These are phyloP conservation scores for Colletotrichum karsti DNA, from an alignment of 2,329 filamentous ascomycete species.

Conservation along the genomic window DNA sequence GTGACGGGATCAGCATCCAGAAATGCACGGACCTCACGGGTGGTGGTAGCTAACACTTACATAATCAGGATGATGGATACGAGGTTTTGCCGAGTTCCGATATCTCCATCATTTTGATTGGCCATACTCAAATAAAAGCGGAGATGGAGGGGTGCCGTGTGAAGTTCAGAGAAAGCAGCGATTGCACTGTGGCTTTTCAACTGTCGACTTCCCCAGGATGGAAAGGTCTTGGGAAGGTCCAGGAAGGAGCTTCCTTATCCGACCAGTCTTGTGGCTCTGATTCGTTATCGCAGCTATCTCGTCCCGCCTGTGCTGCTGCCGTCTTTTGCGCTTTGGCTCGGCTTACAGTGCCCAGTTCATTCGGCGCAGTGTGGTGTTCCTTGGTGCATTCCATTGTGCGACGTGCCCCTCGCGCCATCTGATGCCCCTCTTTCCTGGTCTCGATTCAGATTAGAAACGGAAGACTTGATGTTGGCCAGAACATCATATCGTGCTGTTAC, in stretches of 20 bases:
- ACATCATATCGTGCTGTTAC: not conserved
- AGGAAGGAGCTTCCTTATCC: slow-evolving; percentile 25
- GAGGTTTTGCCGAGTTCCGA: not conserved
- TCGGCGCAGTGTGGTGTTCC: not conserved
- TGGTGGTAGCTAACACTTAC: not conserved
- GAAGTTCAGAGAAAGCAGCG: not conserved
- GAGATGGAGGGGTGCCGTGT: slow-evolving; percentile 1
- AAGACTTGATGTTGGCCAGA: slow-evolving; percentile 20
- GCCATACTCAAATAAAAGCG: not conserved
- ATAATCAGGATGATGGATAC: not conserved
- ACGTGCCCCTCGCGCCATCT: not conserved
- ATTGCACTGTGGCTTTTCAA: slow-evolving; percentile 15
- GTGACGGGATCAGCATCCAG: too few species aligned
- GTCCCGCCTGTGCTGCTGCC: slow-evolving; percentile 5
- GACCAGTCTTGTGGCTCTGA: not conserved
- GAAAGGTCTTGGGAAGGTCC: not conserved
- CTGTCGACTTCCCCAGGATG: not conserved
- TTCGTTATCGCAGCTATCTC: slow-evolving; percentile 9
- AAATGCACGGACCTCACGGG: not conserved
- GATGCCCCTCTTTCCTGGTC: slow-evolving; percentile 23
- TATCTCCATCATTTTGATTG: not conserved
- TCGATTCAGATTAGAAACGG: not conserved
- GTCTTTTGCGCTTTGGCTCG: not conserved
- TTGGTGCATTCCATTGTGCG: not conserved
- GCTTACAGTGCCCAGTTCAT: slow-evolving; percentile 11